phyloP scores from a whole-genome alignment of 169 alveolate genomes.

The Cryptosporidium tyzzeri region DNA sequence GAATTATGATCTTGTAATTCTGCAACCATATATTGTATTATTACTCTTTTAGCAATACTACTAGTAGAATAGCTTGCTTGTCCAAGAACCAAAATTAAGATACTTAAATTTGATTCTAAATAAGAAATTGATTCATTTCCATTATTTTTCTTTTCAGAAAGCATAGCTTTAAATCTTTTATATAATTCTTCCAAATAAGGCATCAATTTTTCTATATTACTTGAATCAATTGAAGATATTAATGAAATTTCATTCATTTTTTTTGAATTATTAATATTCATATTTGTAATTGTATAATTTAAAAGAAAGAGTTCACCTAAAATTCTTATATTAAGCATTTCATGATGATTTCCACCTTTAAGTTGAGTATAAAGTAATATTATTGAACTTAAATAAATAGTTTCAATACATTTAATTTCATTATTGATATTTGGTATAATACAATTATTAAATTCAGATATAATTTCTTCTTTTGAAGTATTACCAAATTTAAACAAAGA shows the following conservation, averaged over 20 bases:
- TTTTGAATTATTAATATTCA: constrained; percentile 3
- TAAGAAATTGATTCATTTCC: neutral
- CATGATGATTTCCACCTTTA: neutral
- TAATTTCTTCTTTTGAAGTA: neutral
- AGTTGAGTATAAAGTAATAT: neutral
- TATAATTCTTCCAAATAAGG: constrained; percentile 49
- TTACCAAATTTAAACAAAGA: neutral
- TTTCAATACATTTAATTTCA: constrained; percentile 14
- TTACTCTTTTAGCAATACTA: constrained; percentile 30
- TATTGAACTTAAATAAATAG: constrained; percentile 17
- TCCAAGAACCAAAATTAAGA: constrained; percentile 31
- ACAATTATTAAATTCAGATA: neutral
- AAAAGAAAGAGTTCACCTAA: constrained; percentile 45
- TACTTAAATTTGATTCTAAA: constrained; percentile 25
- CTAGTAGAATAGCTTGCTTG: constrained; percentile 45
- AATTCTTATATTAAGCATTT: constrained; percentile 40
- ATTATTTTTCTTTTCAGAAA: neutral
- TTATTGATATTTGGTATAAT: neutral
- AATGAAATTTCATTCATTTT: neutral
- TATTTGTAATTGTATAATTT: constrained; percentile 21
- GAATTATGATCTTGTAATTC: constrained; percentile 10
- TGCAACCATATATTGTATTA: constrained; percentile 33
- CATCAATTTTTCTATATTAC: constrained; percentile 6
- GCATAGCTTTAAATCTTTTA: neutral
- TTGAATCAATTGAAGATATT: constrained; percentile 19